Conservation (phyloP, 1,284 basidiomycete species). For the Kwoniella shivajii region DNA sequence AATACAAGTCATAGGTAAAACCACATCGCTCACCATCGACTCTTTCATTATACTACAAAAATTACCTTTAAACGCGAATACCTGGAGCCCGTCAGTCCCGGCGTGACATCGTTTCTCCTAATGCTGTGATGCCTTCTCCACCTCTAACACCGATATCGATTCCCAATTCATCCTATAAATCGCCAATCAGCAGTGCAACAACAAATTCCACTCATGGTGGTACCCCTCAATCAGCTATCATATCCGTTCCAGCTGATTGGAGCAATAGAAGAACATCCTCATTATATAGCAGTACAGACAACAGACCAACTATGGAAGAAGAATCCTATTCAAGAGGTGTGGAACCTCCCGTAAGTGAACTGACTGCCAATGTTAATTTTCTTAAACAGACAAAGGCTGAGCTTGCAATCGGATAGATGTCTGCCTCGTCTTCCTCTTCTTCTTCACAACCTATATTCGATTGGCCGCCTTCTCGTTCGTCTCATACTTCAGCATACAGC, state of each 20-base stretch:
- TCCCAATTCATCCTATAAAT: constrained; percentile 9
- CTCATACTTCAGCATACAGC: constrained; percentile 5
- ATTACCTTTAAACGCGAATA: too few relatives aligned
- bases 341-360: constrained; percentile 16
- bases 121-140: constrained; percentile 4
- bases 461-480: constrained; percentile 30
- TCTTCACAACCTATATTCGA: constrained; percentile 34
- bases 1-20: too few relatives aligned
- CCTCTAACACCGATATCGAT: constrained; percentile 12
- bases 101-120: too few relatives aligned
- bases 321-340: constrained; percentile 2
- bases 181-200: constrained; percentile 4
- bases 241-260: constrained; percentile 15
- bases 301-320: constrained; percentile 8
- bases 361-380: neutral
- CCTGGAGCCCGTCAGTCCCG: too few relatives aligned
- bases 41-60: too few relatives aligned
- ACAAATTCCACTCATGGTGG: constrained; percentile 3
- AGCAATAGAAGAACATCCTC: constrained; percentile 4
- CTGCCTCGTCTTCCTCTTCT: constrained; percentile 40
- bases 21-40: too few relatives aligned
- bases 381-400: neutral
- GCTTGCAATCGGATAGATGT: constrained; percentile 21
- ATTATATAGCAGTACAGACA: neutral
- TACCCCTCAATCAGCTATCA: constrained; percentile 19